These are phyloP conservation scores for Aspergillus carbonarius DNA, from an alignment of 2,329 filamentous ascomycete species.

Conservation along the genomic window DNA sequence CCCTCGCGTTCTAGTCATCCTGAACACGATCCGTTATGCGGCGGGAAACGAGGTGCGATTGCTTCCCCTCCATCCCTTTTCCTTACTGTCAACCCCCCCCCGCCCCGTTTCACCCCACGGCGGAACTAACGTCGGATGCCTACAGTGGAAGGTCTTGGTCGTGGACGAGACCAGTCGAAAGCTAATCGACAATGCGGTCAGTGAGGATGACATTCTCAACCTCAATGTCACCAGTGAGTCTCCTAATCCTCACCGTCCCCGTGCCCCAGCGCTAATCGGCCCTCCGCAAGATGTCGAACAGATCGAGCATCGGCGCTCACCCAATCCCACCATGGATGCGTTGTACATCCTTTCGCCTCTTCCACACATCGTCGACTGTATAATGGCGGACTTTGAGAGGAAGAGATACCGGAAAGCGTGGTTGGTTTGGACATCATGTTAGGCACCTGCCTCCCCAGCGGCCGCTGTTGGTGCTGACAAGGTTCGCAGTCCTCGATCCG, in stretches of 20 bases:
- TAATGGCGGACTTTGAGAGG: slow-evolving; percentile 88
- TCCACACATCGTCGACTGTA: slow-evolving; percentile 85
- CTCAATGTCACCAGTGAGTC: slow-evolving; percentile 83
- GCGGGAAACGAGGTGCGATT: slow-evolving; percentile 72
- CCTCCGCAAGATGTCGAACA: slow-evolving; percentile 75
- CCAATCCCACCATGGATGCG: slow-evolving; percentile 88
- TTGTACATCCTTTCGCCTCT: slow-evolving; percentile 87
- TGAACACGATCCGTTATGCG: slow-evolving; percentile 72
- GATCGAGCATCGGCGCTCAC: slow-evolving; percentile 81
- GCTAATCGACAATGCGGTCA: slow-evolving; percentile 85
- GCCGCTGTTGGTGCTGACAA: slow-evolving; percentile 20
- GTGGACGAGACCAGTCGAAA: slow-evolving; percentile 80
- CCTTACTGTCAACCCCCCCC: slow-evolving; percentile 15
- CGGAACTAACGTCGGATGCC: slow-evolving; percentile 27
- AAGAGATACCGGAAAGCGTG: slow-evolving; percentile 75
- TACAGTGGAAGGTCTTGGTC: slow-evolving; percentile 93
- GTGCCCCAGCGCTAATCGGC: slow-evolving; percentile 14
- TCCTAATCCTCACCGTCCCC: background rate
- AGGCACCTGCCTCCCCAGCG: slow-evolving; percentile 28
- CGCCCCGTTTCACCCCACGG: background rate
- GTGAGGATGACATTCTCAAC: slow-evolving; percentile 95
- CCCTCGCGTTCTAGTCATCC: slow-evolving; percentile 56
- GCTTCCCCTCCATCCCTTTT: slow-evolving; percentile 25
- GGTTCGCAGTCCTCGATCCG: slow-evolving; percentile 62
- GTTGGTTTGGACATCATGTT: slow-evolving; percentile 78